Conservation (phyloP, 768 basidiomycete species). For the Russula sp. region DNA sequence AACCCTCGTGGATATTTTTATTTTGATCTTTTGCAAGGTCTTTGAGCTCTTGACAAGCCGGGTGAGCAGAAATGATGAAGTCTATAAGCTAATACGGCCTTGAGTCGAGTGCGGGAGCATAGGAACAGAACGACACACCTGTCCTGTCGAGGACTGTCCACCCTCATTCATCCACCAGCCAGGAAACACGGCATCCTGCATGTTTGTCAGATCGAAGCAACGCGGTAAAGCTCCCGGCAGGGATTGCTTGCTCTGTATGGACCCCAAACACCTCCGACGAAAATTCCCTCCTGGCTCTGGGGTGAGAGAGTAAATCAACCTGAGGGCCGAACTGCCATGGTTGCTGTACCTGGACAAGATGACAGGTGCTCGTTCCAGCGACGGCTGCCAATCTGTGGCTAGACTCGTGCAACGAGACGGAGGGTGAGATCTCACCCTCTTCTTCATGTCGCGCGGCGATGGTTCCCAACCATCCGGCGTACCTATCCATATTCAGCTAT, state of each 20-base stretch:
- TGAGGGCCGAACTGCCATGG: background rate
- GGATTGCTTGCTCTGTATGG: slow-evolving; percentile 58
- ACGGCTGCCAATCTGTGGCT: slow-evolving; percentile 81
- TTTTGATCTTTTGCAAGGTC: slow-evolving; percentile 53
- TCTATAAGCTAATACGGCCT: slow-evolving; percentile 67
- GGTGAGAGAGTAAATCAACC: background rate
- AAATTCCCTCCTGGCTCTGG: slow-evolving; percentile 74
- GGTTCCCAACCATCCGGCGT: slow-evolving; percentile 97
- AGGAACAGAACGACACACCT: slow-evolving; percentile 37
- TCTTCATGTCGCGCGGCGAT: slow-evolving; percentile 68
- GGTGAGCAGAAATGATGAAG: slow-evolving; percentile 89
- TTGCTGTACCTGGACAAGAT: slow-evolving; percentile 72
- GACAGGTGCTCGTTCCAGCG: slow-evolving; percentile 95
- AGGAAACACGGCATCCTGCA: slow-evolving; percentile 78
- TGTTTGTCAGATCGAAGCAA: slow-evolving; percentile 21
- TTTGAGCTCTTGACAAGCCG: slow-evolving; percentile 69
- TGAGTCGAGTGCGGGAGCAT: background rate
- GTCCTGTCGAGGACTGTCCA: slow-evolving; percentile 97
- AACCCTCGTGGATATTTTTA: slow-evolving; percentile 55
- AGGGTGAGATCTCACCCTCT: slow-evolving; percentile 44
- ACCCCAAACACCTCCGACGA: slow-evolving; percentile 91
- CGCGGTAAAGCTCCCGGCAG: background rate
- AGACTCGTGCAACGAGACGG: slow-evolving; percentile 68
- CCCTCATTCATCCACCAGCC: slow-evolving; percentile 99
- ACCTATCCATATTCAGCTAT: slow-evolving; percentile 36